Evolutionary conservation across 176 grass and related monocot genomes (phyloP).

Genomic region (Oryza glumipatula): DNA sequence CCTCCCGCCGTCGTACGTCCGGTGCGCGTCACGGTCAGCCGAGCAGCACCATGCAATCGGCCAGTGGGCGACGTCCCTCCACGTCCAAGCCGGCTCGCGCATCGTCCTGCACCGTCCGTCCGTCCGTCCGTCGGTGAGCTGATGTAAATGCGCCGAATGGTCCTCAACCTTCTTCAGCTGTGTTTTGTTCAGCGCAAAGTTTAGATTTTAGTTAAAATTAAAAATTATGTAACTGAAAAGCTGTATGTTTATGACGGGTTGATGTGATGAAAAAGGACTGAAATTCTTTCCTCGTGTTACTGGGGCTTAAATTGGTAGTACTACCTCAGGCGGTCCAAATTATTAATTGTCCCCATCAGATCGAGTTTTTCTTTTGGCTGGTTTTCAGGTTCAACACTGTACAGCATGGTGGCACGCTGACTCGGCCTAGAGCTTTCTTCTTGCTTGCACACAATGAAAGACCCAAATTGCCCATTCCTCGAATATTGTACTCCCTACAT

Average conservation of each 20-base stretch:
- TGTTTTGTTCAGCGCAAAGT: no score
- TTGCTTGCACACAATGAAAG: neutral
- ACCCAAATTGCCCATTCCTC: no score
- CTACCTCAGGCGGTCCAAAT: neutral
- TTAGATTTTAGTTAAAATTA: no score
- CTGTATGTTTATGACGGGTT: accelerated
- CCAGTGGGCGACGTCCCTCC: neutral
- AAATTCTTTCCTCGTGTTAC: neutral
- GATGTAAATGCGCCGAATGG: neutral
- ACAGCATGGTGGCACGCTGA: neutral
- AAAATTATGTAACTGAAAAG: no score
- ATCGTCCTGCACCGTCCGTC: neutral
- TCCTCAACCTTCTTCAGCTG: neutral
- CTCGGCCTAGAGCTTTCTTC: neutral
- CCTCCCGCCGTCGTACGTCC: neutral
- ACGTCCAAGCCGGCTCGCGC: neutral
- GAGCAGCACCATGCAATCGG: conserved; percentile 1
- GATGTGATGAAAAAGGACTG: no score
- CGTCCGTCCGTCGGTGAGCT: neutral
- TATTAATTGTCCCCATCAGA: neutral
- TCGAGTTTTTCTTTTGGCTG: neutral
- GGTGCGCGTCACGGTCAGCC: neutral
- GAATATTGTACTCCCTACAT: no score
- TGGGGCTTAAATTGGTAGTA: no score
- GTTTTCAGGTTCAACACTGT: neutral